These are phyloP conservation scores for Inonotus hispidus DNA, from an alignment of 1,284 basidiomycete genomes.

Conservation along the genomic window DNA sequence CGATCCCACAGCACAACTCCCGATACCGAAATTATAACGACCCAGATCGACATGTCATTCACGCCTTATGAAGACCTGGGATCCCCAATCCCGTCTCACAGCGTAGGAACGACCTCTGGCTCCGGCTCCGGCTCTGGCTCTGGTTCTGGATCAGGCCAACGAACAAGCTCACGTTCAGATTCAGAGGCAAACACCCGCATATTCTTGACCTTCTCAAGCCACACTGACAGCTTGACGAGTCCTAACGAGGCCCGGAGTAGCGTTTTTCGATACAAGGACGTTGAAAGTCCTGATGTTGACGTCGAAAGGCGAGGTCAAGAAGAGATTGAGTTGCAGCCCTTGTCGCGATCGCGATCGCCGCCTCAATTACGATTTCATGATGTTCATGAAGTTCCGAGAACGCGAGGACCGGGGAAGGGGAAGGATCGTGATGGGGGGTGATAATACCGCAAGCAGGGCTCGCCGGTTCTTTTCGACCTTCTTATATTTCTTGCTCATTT, in stretches of 20 bases:
- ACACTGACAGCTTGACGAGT: neutral
- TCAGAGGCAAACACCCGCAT: neutral
- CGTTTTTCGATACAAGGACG: neutral
- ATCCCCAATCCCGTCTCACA: neutral
- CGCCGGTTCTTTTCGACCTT: no score
- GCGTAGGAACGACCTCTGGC: neutral
- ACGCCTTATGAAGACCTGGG: neutral
- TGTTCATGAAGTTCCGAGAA: neutral
- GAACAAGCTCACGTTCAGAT: neutral
- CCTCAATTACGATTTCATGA: neutral
- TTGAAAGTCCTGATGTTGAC: neutral
- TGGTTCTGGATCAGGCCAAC: neutral
- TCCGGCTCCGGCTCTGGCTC: neutral
- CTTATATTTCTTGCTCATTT: no score
- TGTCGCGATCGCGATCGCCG: neutral
- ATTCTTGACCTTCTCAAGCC: neutral
- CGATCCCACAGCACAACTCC: constrained; percentile 20
- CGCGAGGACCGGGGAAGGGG: neutral
- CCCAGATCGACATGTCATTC: constrained; percentile 2
- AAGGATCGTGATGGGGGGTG: neutral
- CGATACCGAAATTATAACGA: neutral
- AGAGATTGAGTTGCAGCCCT: neutral
- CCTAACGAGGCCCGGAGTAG: neutral
- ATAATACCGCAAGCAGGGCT: neutral
- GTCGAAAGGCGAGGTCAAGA: neutral